Base-by-base conservation (phyloP, 768 basidiomycete genomes). In the Pulveroboletus ravenelii region DNA sequence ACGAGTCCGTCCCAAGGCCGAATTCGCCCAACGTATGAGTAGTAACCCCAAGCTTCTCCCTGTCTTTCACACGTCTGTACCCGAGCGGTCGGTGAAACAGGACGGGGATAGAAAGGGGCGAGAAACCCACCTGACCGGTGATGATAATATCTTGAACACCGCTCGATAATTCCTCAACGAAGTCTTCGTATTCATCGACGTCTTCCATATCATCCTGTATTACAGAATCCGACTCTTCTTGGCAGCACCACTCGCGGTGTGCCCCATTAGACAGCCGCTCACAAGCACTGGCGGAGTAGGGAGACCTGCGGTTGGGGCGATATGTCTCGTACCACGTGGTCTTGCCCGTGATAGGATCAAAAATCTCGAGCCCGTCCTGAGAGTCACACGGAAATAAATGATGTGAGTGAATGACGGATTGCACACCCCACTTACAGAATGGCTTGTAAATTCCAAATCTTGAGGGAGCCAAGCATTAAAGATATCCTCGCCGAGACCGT, bases 111-210 rank as follows among this genome's bases (percentile, higher is more conserved):
- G n/a, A 31, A 12, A 17, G 15, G 15, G 32, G 10, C n/a, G 10
- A n/a, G 25, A 47, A 41, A 59, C 72, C 20, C 51, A 78, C 78
- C 61, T 77, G 69, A 32, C 79, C 80, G 13, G 77, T 77, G 47
- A 80, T 67, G 52, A 82, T 62, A 30, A 80, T 77, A 55, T 80
- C 79, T 47, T 67, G 63, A n/a, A 80, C 65, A 31, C 75, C 75
- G 50, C 74, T 76, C 5, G 58, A 57, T 7, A 58, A 50, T 44
- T 75, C 66, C 60, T 66, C 65, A 15, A 70, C 69, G 15, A 63
- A 64, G 57, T 77, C 71, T 41, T 68, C 67, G 39, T 71, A 72
- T 51, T 72, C 69, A 15, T 76, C 70, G 46, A 1, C 45, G 3
- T 55, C 57, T n/a, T 75, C 74, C 57, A 51, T 44, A 51, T 50